Conservation (phyloP, 2,329 filamentous ascomycete genomes). For the Cytospora schulzeri region DNA sequence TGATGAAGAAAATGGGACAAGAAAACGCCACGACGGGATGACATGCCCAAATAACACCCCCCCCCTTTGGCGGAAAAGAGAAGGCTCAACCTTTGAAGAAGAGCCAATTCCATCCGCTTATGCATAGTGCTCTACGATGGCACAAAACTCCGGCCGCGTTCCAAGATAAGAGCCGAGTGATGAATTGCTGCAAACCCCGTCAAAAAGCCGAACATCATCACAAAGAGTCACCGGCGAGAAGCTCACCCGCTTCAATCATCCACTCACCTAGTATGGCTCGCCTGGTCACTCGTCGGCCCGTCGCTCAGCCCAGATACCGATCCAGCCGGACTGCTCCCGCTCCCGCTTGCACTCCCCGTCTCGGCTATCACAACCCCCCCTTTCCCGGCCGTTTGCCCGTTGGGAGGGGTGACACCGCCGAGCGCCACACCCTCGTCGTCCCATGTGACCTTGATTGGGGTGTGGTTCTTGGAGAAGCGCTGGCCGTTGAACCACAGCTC, state of each 20-base stretch:
- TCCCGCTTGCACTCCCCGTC: conserved; percentile 17
- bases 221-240: not conserved
- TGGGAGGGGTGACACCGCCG: not conserved
- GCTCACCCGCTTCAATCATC: not conserved
- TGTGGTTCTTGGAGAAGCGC: conserved; percentile 43
- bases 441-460: conserved; percentile 42
- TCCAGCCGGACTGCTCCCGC: conserved; percentile 18
- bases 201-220: conserved; percentile 12
- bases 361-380: not conserved
- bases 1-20: not conserved
- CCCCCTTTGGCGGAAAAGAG: no score
- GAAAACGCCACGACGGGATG: not conserved
- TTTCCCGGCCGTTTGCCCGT: not conserved
- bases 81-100: no score
- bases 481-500: conserved; percentile 46
- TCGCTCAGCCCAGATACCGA: conserved; percentile 24
- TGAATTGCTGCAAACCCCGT: conserved; percentile 8
- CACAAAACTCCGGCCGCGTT: conserved; percentile 8
- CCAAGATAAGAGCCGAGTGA: conserved; percentile 9
- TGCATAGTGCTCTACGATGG: conserved; percentile 1
- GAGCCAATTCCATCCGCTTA: not conserved
- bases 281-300: conserved; percentile 11
- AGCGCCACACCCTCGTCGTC: conserved; percentile 33
- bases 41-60: not conserved
- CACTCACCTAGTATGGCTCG: conserved; percentile 23